Percentiles rank a stretch among this genome's conserved stretches.
phyloP scores from a whole-genome alignment of 768 basidiomycete species.

The Lentinus brumalis region DNA sequence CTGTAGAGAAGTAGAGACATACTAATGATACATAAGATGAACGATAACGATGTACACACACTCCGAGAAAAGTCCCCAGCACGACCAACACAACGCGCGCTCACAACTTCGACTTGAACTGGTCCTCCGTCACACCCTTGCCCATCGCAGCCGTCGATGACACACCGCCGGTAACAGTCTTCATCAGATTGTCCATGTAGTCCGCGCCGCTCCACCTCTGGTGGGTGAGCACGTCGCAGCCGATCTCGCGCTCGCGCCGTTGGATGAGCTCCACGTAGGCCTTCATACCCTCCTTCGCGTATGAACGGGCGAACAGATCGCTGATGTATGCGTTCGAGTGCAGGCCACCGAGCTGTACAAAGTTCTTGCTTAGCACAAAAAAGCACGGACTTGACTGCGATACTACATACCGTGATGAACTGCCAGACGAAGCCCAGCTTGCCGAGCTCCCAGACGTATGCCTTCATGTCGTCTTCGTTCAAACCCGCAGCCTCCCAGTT shows the following conservation, averaged over 20 bases:
- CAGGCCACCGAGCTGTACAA: conserved; percentile 82
- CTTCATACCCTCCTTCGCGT: conserved; percentile 96
- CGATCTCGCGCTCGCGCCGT: conserved; percentile 88
- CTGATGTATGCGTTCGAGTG: conserved; percentile 98
- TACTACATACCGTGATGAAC: conserved; percentile 86
- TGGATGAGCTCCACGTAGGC: conserved; percentile 97
- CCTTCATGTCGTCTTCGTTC: conserved; percentile 79
- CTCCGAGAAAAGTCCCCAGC: too few relatives aligned
- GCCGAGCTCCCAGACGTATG: conserved; percentile 90
- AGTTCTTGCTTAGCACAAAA: background rate
- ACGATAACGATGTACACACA: too few relatives aligned
- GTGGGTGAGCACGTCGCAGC: conserved; percentile 95
- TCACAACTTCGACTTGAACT: conserved; percentile 64
- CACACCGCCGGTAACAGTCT: conserved; percentile 96
- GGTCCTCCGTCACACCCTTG: conserved; percentile 89
- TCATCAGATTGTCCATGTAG: conserved; percentile 87
- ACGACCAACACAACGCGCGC: background rate
- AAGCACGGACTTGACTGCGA: background rate
- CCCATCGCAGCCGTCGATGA: conserved; percentile 99
- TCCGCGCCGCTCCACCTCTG: conserved; percentile 99
- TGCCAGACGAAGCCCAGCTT: conserved; percentile 98
- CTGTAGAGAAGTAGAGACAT: too few relatives aligned
- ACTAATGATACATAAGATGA: too few relatives aligned
- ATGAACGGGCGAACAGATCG: conserved; percentile 87
- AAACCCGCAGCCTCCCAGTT: conserved; percentile 96